These are phyloP conservation scores for Backusella macrospora DNA, from an alignment of 192 early-diverging fungal genomes.

Conservation along the genomic window DNA sequence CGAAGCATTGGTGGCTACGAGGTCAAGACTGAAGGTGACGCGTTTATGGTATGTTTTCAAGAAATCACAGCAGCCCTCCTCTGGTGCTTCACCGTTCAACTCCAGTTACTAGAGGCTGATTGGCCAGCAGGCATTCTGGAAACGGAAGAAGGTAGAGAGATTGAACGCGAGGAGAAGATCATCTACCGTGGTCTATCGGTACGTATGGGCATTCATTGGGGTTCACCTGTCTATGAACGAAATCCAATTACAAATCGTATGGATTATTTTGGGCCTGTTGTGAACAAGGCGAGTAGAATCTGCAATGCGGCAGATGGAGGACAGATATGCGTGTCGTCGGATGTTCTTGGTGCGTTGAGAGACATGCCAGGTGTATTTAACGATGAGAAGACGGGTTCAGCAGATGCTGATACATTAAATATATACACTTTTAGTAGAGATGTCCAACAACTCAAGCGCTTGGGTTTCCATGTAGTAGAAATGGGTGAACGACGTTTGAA, in stretches of 20 bases:
- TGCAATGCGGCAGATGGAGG: slow-evolving; percentile 86
- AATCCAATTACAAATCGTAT: slow-evolving; percentile 89
- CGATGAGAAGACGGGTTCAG: not conserved
- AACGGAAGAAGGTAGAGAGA: slow-evolving; percentile 71
- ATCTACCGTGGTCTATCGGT: slow-evolving; percentile 89
- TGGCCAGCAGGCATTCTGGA: slow-evolving; percentile 87
- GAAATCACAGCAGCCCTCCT: slow-evolving; percentile 77
- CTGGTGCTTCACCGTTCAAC: slow-evolving; percentile 88
- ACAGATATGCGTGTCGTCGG: slow-evolving; percentile 84
- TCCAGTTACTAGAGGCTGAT: slow-evolving; percentile 78
- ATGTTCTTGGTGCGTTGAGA: slow-evolving; percentile 52
- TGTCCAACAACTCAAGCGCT: slow-evolving; percentile 52
- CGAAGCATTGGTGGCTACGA: slow-evolving; percentile 88
- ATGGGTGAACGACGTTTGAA: slow-evolving; percentile 85
- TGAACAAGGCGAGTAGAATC: slow-evolving; percentile 84
- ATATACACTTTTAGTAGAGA: slow-evolving; percentile 19
- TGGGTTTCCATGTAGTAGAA: slow-evolving; percentile 68
- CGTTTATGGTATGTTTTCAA: slow-evolving; percentile 90
- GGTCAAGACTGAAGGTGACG: slow-evolving; percentile 94
- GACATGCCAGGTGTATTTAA: slow-evolving; percentile 27
- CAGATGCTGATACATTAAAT: not conserved
- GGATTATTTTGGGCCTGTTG: slow-evolving; percentile 96
- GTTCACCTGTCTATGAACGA: slow-evolving; percentile 80
- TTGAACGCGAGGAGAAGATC: slow-evolving; percentile 61
- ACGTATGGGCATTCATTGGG: slow-evolving; percentile 94